These are phyloP conservation scores for Eucalyptus melliodora DNA, from an alignment of 345 rosid species.

Conservation along the genomic window DNA sequence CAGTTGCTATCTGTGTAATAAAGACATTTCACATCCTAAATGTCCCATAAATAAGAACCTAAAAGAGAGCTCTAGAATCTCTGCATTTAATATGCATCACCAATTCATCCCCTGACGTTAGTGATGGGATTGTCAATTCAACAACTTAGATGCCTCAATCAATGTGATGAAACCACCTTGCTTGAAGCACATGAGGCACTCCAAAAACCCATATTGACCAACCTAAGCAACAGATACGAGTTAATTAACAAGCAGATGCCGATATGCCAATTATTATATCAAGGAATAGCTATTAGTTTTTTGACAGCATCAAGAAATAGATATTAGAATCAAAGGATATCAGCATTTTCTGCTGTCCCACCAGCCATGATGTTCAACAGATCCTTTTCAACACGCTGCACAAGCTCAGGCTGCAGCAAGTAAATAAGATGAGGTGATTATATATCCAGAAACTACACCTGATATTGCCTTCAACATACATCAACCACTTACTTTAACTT, in stretches of 20 bases:
- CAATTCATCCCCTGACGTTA: neutral
- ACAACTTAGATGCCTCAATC: neutral
- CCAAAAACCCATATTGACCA: neutral
- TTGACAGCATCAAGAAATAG: neutral
- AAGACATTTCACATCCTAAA: neutral
- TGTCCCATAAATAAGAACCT: neutral
- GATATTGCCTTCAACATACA: neutral
- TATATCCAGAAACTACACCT: neutral
- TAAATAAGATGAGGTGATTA: neutral
- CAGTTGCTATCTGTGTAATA: neutral
- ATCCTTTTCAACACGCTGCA: constrained; percentile 80
- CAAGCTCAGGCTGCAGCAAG: constrained; percentile 85
- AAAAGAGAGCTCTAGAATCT: neutral
- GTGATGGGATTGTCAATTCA: neutral
- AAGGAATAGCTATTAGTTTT: neutral
- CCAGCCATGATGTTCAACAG: constrained; percentile 89
- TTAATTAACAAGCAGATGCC: neutral
- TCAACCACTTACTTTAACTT: neutral
- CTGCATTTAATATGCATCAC: neutral
- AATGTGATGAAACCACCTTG: neutral
- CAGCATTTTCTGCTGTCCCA: constrained; percentile 63
- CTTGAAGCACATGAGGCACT: neutral
- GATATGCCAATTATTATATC: neutral
- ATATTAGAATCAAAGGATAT: constrained; percentile 29
- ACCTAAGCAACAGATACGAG: neutral